Evolutionary conservation across 192 early-diverging fungal species (phyloP), one percentile per base, ranked within the genome.

Genomic region (Ambispora gerdemannii): DNA sequence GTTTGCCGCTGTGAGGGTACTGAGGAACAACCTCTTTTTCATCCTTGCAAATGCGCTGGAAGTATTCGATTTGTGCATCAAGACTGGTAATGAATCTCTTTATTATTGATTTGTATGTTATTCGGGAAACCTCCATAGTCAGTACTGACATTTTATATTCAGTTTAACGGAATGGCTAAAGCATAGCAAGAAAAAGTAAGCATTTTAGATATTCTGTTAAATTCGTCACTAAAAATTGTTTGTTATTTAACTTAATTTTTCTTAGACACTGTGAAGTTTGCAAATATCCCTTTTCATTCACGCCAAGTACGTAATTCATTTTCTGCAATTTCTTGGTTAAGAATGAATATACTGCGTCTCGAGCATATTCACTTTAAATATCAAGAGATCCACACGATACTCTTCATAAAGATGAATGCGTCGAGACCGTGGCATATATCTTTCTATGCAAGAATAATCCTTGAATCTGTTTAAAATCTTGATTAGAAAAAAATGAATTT

Each of bases 11-110:
- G 84, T 43, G 90, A 89, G 67, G 85, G 78, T 38, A 92, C 91
- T 10, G 77, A 81, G 10, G 86, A 91, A 8, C 89, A 96, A 71
- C 95, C 91, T 33, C 84, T 98, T 50, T 96, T 89, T 75, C 86
- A 93, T 77, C 96, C 96, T 7, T 98, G 96, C 81, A 93, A 93
- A 78, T 98, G 96, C 81, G 90, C 94, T 22, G 96, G 96, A 15
- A 93, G 91, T 74, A 98, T 98, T 78, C 86, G 88, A 72, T 93
- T 87, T 79, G 91, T 98, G n/a, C 96, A 98, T 80, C 94, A 96
- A 76, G 84, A 88, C 50, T 96, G 91, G 89, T 89, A 82, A 70
- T 65, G 30, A n/a, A 32, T 8, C 38, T 62, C 13, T 43, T 47
- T 64, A 47, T 0, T 35, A 32, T 28, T 35, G 19, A 65, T 2